These are phyloP conservation scores for Fonsecaea monophora DNA, from an alignment of 2,329 filamentous ascomycete species.

Conservation along the genomic window DNA sequence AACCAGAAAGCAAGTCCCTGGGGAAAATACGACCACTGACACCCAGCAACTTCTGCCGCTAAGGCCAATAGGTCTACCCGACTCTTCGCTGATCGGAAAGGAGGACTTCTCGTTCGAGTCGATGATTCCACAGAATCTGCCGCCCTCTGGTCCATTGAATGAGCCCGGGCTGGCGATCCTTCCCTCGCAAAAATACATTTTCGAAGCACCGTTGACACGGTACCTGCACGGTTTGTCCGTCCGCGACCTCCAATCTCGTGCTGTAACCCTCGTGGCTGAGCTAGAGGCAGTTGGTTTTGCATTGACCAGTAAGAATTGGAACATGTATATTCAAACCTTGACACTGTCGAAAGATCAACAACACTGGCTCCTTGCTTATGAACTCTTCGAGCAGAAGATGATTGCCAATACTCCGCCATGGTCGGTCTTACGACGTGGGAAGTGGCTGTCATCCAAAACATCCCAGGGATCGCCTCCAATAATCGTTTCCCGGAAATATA, in stretches of 20 bases:
- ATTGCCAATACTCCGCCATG: constrained; percentile 83
- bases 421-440: constrained; percentile 51
- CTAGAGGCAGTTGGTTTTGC: constrained; percentile 72
- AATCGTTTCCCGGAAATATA: constrained; percentile 42
- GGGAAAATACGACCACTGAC: not conserved
- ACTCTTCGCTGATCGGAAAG: constrained; percentile 4
- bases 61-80: constrained; percentile 4
- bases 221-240: constrained; percentile 61
- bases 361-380: constrained; percentile 67
- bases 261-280: constrained; percentile 61
- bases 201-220: constrained; percentile 57
- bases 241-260: constrained; percentile 61
- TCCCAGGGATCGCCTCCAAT: constrained; percentile 43
- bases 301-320: constrained; percentile 80
- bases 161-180: constrained; percentile 40
- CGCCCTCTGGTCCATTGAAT: constrained; percentile 16
- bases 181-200: constrained; percentile 55
- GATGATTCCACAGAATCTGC: constrained; percentile 19
- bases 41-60: not conserved
- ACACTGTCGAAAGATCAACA: constrained; percentile 64
- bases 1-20: not conserved
- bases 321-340: constrained; percentile 74
- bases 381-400: constrained; percentile 75
- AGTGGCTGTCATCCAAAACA: constrained; percentile 43
- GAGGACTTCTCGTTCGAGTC: constrained; percentile 23